A percentile compares a stretch with the other conserved stretches of the same genome.
Conservation (phyloP, 2,329 filamentous ascomycete species). For the Clonostachys chloroleuca region DNA sequence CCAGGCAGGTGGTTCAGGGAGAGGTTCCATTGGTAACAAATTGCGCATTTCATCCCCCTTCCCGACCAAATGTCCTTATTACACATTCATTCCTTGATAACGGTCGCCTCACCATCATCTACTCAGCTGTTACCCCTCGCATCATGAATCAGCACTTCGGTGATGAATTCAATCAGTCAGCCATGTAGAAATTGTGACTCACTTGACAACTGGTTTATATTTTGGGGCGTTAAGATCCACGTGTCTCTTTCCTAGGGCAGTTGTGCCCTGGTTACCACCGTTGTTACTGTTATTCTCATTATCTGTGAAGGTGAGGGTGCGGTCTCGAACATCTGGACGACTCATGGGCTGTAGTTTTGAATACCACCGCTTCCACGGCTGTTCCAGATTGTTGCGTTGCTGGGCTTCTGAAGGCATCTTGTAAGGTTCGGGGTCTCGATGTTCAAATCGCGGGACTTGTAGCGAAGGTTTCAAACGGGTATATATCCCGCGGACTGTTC, state of each 20-base stretch:
- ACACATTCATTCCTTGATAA: no score
- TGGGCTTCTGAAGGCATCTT: not conserved
- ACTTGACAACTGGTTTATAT: not conserved
- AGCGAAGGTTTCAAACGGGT: not conserved
- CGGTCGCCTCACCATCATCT: no score
- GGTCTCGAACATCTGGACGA: not conserved
- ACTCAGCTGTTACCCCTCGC: not conserved
- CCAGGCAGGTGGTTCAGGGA: no score
- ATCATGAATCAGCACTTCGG: not conserved
- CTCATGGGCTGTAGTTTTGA: not conserved
- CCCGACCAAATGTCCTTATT: no score
- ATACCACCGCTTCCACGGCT: not conserved
- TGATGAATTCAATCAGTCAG: not conserved
- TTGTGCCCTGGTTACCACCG: not conserved
- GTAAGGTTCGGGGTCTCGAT: not conserved
- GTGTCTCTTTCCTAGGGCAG: not conserved
- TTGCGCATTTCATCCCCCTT: no score
- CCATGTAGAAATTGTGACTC: not conserved
- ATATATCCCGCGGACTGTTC: not conserved
- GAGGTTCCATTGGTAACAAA: no score
- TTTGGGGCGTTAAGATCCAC: not conserved
- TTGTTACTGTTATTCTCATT: not conserved
- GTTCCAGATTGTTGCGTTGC: not conserved
- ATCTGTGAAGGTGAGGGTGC: not conserved
- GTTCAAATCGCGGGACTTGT: not conserved